Conservation (phyloP, 2,329 filamentous ascomycete species). For the Xylaria multiplex region DNA sequence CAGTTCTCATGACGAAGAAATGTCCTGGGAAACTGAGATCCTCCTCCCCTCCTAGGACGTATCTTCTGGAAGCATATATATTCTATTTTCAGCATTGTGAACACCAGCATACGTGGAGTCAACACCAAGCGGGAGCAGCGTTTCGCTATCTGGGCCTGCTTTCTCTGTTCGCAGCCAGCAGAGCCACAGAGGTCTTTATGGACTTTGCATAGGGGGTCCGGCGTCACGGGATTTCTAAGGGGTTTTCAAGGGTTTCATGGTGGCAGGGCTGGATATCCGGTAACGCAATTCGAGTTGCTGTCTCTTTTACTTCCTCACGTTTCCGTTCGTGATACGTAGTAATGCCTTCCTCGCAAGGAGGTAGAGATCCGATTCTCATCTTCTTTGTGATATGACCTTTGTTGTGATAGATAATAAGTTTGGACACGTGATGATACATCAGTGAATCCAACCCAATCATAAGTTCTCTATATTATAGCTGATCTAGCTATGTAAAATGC, state of each 20-base stretch:
- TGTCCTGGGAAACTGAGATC: neutral
- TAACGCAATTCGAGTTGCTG: constrained; percentile 13
- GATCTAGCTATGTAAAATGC: too few species aligned
- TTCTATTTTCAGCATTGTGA: constrained; percentile 1
- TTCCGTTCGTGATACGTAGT: neutral
- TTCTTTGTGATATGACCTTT: neutral
- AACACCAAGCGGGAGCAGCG: neutral
- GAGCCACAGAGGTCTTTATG: constrained; percentile 16
- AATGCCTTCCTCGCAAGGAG: neutral
- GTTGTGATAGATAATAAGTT: neutral
- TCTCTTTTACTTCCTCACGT: neutral
- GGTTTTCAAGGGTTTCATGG: constrained; percentile 1
- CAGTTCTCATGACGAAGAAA: neutral
- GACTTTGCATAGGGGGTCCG: constrained; percentile 29
- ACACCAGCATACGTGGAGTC: constrained; percentile 20
- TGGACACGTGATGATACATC: neutral
- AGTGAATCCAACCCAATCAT: too few species aligned
- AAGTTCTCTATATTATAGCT: too few species aligned
- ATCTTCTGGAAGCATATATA: neutral
- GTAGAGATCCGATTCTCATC: neutral
- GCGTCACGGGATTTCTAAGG: constrained; percentile 13
- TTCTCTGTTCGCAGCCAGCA: neutral
- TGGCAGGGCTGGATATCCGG: constrained; percentile 15
- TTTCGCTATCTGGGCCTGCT: neutral
- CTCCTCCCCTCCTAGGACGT: neutral